Evolutionary conservation across 306 rosid genomes (phyloP).

Genomic region (Inga oerstediana): DNA sequence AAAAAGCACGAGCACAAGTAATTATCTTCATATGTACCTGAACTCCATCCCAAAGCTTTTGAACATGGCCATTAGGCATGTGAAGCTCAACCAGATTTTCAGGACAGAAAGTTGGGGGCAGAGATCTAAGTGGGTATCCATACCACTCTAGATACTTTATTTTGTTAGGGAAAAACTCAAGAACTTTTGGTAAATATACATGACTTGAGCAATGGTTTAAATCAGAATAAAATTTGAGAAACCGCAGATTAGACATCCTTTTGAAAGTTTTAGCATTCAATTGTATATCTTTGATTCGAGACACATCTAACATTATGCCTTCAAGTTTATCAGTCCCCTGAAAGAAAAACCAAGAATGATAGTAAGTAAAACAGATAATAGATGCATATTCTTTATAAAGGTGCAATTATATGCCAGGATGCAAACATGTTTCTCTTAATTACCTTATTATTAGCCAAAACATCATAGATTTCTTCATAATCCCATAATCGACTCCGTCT

Average conservation of each 20-base stretch:
- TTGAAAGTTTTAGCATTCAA: not conserved
- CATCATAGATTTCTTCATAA: not conserved
- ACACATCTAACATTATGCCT: not conserved
- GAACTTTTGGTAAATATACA: not conserved
- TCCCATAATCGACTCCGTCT: constrained; percentile 27
- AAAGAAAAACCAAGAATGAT: not conserved
- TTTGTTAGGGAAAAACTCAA: not conserved
- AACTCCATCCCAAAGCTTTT: constrained; percentile 7
- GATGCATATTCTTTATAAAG: not conserved
- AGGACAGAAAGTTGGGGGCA: not conserved
- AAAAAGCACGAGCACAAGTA: not conserved
- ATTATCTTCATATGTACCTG: not conserved
- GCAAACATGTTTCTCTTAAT: not conserved
- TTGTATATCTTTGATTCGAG: not conserved
- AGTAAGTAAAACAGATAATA: not conserved
- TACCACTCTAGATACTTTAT: constrained; percentile 19
- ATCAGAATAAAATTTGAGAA: not conserved
- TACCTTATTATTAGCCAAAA: constrained; percentile 10
- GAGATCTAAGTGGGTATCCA: not conserved
- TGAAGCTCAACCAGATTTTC: not conserved
- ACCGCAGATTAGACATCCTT: not conserved
- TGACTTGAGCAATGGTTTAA: not conserved
- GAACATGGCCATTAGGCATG: not conserved
- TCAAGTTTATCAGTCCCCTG: constrained; percentile 20
- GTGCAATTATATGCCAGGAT: not conserved